These are phyloP conservation scores for Suillus hirtellus DNA, from an alignment of 768 basidiomycete species.

Conservation along the genomic window DNA sequence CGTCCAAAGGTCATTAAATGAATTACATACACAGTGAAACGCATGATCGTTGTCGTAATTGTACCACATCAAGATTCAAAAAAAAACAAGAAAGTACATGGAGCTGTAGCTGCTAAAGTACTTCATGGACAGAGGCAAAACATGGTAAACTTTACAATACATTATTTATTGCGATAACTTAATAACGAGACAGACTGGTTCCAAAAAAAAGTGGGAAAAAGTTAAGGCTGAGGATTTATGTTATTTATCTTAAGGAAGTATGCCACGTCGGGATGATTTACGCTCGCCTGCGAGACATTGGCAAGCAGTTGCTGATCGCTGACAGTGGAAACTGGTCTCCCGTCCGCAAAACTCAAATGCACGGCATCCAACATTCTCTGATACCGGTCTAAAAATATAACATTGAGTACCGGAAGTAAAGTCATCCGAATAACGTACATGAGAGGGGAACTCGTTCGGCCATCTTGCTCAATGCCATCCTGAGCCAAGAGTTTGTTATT, in stretches of 20 bases:
- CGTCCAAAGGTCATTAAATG: background rate
- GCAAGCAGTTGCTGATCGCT: constrained; percentile 16
- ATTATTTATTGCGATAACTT: constrained; percentile 10
- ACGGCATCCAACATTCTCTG: constrained; percentile 22
- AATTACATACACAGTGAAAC: background rate
- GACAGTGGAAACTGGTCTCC: constrained; percentile 13
- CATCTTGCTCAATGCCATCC: constrained; percentile 59
- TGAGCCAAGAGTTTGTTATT: constrained; percentile 24
- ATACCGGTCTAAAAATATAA: constrained; percentile 21
- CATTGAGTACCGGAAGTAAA: background rate
- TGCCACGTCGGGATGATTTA: constrained; percentile 13
- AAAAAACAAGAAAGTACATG: background rate
- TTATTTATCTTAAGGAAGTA: constrained; percentile 14
- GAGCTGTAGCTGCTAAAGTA: background rate
- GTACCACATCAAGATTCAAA: background rate
- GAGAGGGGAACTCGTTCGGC: constrained; percentile 71
- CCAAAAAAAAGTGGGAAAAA: background rate
- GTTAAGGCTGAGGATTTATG: constrained; percentile 3
- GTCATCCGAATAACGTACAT: constrained; percentile 31
- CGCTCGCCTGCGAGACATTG: constrained; percentile 14
- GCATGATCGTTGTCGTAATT: background rate
- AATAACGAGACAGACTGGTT: background rate
- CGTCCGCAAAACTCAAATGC: constrained; percentile 11
- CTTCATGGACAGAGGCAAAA: background rate
- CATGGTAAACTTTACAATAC: background rate